Conservation (phyloP, 192 early-diverging fungal species). For the Mortierella alpina region DNA sequence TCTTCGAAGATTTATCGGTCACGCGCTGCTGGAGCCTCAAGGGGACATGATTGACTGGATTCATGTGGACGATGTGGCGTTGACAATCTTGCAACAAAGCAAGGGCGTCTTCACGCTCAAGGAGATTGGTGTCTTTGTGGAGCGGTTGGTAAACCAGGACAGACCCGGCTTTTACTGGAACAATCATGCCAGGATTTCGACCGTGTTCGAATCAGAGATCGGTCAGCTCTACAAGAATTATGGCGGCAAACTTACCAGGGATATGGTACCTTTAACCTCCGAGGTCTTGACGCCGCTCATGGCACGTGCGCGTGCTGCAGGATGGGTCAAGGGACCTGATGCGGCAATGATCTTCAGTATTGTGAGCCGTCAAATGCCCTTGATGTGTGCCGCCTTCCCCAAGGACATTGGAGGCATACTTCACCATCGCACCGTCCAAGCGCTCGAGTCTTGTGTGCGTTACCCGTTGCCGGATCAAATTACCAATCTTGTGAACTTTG, state of each 20-base stretch:
- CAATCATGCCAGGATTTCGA: background rate
- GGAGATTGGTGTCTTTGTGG: constrained; percentile 25
- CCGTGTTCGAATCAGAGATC: background rate
- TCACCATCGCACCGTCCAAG: constrained; percentile 1
- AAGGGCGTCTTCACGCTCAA: constrained; percentile 6
- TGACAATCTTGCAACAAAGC: background rate
- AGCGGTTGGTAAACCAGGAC: constrained; percentile 18
- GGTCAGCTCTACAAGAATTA: background rate
- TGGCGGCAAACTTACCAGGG: background rate
- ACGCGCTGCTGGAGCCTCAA: constrained; percentile 16
- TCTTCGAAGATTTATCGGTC: constrained; percentile 3
- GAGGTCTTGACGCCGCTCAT: constrained; percentile 20
- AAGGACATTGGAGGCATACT: constrained; percentile 10
- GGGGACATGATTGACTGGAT: constrained; percentile 42
- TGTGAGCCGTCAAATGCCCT: background rate
- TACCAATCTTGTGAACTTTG: background rate
- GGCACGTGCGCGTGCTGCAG: constrained; percentile 15
- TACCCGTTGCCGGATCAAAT: background rate
- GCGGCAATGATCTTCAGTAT: constrained; percentile 5
- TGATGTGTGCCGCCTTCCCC: constrained; percentile 20
- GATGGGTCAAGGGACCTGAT: constrained; percentile 23
- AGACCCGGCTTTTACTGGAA: constrained; percentile 32
- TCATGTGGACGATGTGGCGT: constrained; percentile 14
- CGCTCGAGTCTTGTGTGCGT: background rate
- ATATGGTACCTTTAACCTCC: background rate